phyloP scores from a whole-genome alignment of 805 yeast species.

The Starmerella asiatica region DNA sequence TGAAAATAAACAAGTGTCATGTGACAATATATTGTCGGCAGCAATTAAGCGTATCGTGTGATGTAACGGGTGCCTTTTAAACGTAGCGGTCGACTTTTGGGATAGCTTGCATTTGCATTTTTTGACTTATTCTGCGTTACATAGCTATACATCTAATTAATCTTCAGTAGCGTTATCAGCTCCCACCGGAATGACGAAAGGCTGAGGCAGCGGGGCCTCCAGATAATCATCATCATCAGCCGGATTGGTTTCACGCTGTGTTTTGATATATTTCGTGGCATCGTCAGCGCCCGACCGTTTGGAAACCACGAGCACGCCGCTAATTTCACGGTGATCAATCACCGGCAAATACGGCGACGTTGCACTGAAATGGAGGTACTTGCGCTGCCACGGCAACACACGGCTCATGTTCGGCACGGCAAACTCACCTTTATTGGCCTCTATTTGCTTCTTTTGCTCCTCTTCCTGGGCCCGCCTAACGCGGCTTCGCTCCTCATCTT shows the following conservation, averaged over 20 bases:
- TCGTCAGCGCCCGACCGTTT: conserved; percentile 14
- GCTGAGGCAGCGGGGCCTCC: conserved; percentile 36
- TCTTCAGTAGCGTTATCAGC: too few relatives aligned
- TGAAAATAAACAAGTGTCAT: too few relatives aligned
- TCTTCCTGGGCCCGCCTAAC: conserved; percentile 22
- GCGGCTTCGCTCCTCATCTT: conserved; percentile 22
- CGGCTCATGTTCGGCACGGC: conserved; percentile 68
- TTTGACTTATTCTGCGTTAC: too few relatives aligned
- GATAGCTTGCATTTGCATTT: too few relatives aligned
- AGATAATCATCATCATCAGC: conserved; percentile 58
- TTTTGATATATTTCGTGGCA: conserved; percentile 50
- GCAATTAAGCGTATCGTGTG: too few relatives aligned
- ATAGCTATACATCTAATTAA: too few relatives aligned
- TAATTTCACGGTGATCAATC: conserved; percentile 35
- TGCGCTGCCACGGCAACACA: conserved; percentile 78
- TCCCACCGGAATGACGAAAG: conserved; percentile 22
- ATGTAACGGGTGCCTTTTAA: too few relatives aligned
- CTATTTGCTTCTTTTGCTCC: conserved; percentile 23
- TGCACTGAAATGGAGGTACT: conserved; percentile 67
- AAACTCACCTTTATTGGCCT: conserved; percentile 34
- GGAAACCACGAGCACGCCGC: conserved; percentile 27
- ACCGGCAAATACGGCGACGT: conserved; percentile 64
- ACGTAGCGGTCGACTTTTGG: too few relatives aligned
- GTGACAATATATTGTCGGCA: too few relatives aligned
- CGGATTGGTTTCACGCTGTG: conserved; percentile 81